Evolutionary conservation across 495 filamentous ascomycete species (phyloP).

Genomic region (Achaetomiella virescens): DNA sequence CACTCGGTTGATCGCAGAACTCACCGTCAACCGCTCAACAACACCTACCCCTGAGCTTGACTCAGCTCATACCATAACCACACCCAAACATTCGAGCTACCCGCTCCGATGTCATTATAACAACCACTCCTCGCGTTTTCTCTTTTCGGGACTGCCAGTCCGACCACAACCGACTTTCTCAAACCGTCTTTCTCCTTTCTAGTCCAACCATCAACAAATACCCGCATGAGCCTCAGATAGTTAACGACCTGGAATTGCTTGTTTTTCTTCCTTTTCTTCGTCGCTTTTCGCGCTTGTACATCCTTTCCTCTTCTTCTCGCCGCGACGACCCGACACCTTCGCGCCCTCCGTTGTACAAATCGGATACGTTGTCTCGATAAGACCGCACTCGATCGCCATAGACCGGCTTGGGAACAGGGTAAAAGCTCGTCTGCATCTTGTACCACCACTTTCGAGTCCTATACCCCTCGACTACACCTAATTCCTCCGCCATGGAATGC

Average conservation of each 20-base stretch:
- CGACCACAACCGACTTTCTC: slow-evolving; percentile 43
- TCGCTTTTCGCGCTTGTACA: slow-evolving; percentile 42
- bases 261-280: slow-evolving; percentile 37
- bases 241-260: slow-evolving; percentile 53
- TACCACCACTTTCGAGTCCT: slow-evolving; percentile 29
- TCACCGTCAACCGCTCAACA: slow-evolving; percentile 4
- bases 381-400: slow-evolving; percentile 32
- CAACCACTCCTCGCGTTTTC: slow-evolving; percentile 48
- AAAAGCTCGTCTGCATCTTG: slow-evolving; percentile 27
- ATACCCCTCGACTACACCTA: slow-evolving; percentile 21
- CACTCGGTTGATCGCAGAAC: slow-evolving; percentile 3
- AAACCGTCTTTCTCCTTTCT: slow-evolving; percentile 39
- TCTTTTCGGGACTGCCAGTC: slow-evolving; percentile 47
- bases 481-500: slow-evolving; percentile 63
- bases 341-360: slow-evolving; percentile 42
- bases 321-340: slow-evolving; percentile 5
- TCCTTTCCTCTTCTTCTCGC: slow-evolving; percentile 20
- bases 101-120: slow-evolving; percentile 66
- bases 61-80: slow-evolving; percentile 23
- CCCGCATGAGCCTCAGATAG: slow-evolving; percentile 61
- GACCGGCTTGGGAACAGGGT: slow-evolving; percentile 34
- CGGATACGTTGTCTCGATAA: slow-evolving; percentile 34
- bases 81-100: slow-evolving; percentile 34
- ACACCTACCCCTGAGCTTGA: slow-evolving; percentile 12
- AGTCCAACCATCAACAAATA: slow-evolving; percentile 52